A percentile compares a stretch with the other conserved stretches of the same genome.
Conservation (phyloP, 495 filamentous ascomycete species). For the Penicillium psychrofluorescens region DNA sequence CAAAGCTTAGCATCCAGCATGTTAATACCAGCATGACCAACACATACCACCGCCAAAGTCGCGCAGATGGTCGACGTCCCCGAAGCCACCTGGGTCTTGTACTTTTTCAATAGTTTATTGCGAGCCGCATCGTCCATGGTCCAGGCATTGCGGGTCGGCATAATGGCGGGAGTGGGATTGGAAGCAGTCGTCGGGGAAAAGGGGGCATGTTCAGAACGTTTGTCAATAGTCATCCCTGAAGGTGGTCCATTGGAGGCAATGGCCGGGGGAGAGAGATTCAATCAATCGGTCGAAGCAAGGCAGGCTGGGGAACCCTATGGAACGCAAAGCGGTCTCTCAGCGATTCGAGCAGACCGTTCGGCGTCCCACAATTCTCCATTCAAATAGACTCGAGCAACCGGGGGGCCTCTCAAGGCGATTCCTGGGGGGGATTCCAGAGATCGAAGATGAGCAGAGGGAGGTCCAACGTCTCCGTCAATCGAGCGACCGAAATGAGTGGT, state of each 20-base stretch:
- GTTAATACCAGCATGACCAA: background rate
- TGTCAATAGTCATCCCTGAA: slow-evolving; percentile 36
- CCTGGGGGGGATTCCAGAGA: background rate
- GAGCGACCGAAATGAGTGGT: background rate
- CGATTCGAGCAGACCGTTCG: slow-evolving; percentile 39
- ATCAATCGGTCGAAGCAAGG: background rate
- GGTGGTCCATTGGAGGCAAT: slow-evolving; percentile 27
- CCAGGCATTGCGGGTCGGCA: slow-evolving; percentile 30
- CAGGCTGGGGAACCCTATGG: slow-evolving; percentile 45
- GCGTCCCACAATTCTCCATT: slow-evolving; percentile 46
- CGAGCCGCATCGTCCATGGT: slow-evolving; percentile 33
- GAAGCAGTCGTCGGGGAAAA: slow-evolving; percentile 21
- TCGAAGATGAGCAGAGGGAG: no score
- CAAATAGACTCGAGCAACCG: slow-evolving; percentile 15
- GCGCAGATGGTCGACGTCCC: slow-evolving; percentile 36
- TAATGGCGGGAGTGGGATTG: slow-evolving; percentile 22
- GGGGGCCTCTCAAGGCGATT: background rate
- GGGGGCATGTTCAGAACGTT: slow-evolving; percentile 38
- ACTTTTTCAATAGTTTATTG: slow-evolving; percentile 36
- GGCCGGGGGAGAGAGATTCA: background rate
- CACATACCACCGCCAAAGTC: slow-evolving; percentile 38
- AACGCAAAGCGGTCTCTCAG: slow-evolving; percentile 49
- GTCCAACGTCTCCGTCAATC: no score
- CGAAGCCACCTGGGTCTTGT: slow-evolving; percentile 42
- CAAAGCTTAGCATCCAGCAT: background rate